Base-by-base conservation (phyloP, 2,329 filamentous ascomycete species). In the Trichoderma koningiopsis region DNA sequence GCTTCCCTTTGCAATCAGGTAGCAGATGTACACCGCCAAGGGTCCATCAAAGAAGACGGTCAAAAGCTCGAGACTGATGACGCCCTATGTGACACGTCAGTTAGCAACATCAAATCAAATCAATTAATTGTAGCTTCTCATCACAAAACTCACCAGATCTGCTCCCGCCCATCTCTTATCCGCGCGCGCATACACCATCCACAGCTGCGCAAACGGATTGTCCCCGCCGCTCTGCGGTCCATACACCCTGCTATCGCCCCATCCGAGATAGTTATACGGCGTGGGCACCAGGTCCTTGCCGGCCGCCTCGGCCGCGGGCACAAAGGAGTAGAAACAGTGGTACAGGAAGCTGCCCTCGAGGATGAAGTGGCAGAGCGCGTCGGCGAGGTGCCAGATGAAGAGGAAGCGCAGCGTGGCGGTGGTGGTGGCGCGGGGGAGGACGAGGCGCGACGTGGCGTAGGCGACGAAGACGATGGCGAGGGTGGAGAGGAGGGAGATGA, bases 321-420 rank as follows among this genome's bases (percentile, higher is more conserved):
- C 75, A 77, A 80, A 84, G 11, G 82, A 83, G 85, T 94, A 95
- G 86, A 98, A 96, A 83, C 93, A 97, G 82, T 97, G 93, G 85
- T 94, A 97, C 29, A 97, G 88, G 81, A 93, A 98, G 76, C 89
- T 91, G 66, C 93, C 94, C 82, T 98, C 95, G 78, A 98, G 91
- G 78, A 93, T 84, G 80, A 96, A 89, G 83, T 99, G 96, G 76
- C 94, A 95, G 55, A 97, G 86, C 37, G 93, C 93, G 79, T 97
- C 94, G 82, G 97, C 96, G 47, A 92, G 87, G 83, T 97, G 94
- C 95, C 95, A 97, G 81, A 96, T 87, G 85, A 97, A 97, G 72
- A 97, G 89, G 77, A 92, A 83, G 71, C 94, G 93, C 68, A 86
- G 85, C 63, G 89, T 87, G 47, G 82, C 77, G 1, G 86, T 81